Conservation (phyloP, 2,329 filamentous ascomycete species). For the Ascochyta clinopodiicola region DNA sequence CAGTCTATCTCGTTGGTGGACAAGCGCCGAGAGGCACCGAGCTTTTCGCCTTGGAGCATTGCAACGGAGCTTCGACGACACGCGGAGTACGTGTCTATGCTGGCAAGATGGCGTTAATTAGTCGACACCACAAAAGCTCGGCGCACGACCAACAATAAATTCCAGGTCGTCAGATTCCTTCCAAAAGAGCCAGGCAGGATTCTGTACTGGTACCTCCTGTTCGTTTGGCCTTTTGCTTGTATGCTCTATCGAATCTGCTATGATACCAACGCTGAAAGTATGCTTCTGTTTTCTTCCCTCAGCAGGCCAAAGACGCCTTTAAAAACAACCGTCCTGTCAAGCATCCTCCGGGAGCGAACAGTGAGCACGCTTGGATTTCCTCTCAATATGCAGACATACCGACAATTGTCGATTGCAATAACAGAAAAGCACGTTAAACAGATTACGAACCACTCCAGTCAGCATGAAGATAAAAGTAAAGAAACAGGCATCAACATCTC, state of each 20-base stretch:
- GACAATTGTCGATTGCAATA: neutral
- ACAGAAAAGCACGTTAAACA: constrained; percentile 1
- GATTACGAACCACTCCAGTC: neutral
- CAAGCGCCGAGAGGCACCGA: constrained; percentile 2
- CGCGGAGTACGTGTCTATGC: neutral
- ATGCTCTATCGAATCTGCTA: constrained; percentile 1
- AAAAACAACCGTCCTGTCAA: neutral
- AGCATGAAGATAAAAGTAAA: constrained; percentile 1
- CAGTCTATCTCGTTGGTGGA: constrained; percentile 1
- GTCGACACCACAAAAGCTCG: neutral
- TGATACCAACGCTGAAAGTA: neutral
- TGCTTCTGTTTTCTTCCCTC: neutral
- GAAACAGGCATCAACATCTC: neutral
- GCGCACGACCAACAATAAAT: neutral
- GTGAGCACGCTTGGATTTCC: neutral
- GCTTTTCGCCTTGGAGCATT: constrained; percentile 1
- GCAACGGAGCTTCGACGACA: neutral
- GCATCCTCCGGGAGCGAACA: neutral
- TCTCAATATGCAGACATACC: neutral
- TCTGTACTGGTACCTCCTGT: constrained; percentile 1
- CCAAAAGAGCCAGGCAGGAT: neutral
- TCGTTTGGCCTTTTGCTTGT: neutral
- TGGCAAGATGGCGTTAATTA: constrained; percentile 3
- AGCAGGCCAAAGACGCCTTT: neutral
- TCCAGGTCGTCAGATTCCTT: neutral